phyloP scores from a whole-genome alignment of 352 stramenopile species.

The Elongisporangium anandrum region DNA sequence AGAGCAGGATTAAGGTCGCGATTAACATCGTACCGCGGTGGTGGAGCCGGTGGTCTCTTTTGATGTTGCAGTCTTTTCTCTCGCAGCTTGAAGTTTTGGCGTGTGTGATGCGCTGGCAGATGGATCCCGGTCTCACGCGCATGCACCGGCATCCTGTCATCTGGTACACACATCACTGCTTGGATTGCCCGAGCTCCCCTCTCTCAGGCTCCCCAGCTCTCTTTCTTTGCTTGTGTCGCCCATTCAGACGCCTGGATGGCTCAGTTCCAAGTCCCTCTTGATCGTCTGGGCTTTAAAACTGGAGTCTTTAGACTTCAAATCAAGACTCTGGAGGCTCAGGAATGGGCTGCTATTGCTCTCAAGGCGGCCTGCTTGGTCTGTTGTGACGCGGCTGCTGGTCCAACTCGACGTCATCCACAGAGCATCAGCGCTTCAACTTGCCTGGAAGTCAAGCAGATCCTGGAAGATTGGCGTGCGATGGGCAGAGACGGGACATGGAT shows the following conservation, averaged over 20 bases:
- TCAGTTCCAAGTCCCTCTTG: too few species aligned
- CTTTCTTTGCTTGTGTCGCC: too few species aligned
- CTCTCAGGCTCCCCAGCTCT: background rate
- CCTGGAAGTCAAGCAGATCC: background rate
- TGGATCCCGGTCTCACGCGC: background rate
- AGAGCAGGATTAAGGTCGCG: background rate
- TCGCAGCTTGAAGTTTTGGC: background rate
- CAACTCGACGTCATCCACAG: background rate
- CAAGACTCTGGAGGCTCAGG: background rate
- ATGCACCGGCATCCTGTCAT: background rate
- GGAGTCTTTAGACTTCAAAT: background rate
- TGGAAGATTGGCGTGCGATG: background rate
- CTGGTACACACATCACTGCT: background rate
- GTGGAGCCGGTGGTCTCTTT: background rate
- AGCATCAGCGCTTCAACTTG: background rate
- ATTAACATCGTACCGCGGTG: background rate
- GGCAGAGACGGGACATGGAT: background rate
- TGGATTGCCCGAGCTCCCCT: background rate
- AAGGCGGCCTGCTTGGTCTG: background rate
- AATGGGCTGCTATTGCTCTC: too few species aligned
- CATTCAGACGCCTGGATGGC: too few species aligned
- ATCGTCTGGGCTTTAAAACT: background rate
- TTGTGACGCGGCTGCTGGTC: background rate
- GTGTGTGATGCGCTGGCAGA: background rate
- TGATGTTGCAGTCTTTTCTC: background rate